A percentile compares a stretch with the other conserved stretches of the same genome.
Evolutionary conservation across 495 filamentous ascomycete species (phyloP).

Genomic region (Tricharina praecox): DNA sequence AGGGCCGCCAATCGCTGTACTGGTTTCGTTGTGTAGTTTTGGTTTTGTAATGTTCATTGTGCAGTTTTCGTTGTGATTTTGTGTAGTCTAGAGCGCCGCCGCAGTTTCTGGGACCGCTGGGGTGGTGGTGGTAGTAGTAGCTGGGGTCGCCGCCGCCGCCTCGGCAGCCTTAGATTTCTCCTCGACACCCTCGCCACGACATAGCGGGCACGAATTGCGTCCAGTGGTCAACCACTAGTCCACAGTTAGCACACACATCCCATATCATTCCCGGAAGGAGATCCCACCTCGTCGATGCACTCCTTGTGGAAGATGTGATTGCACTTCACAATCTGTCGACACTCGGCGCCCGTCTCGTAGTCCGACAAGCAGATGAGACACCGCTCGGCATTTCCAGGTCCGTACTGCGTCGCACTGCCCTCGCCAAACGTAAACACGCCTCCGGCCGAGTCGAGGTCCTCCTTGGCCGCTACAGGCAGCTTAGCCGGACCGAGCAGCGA

Average conservation of each 20-base stretch:
- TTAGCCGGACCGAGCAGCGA: conserved; percentile 58
- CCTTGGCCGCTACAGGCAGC: conserved; percentile 51
- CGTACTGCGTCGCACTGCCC: conserved; percentile 31
- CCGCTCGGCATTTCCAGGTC: conserved; percentile 41
- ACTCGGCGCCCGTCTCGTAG: conserved; percentile 47
- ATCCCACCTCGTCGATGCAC: conserved; percentile 58
- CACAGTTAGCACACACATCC: conserved; percentile 6
- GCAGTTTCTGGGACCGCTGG: no score
- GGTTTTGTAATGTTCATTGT: no score
- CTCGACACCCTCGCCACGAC: conserved; percentile 54
- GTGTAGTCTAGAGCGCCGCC: no score
- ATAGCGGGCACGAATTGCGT: conserved; percentile 62
- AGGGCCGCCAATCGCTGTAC: no score
- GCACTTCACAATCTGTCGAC: conserved; percentile 48
- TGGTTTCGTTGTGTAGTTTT: no score
- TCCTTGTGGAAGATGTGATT: conserved; percentile 55
- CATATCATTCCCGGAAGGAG: not conserved
- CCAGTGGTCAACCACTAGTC: conserved; percentile 60
- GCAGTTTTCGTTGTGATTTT: no score
- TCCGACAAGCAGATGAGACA: conserved; percentile 59
- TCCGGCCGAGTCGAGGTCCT: conserved; percentile 48
- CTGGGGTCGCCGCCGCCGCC: not conserved
- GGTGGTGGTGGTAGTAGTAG: no score
- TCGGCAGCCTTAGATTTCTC: conserved; percentile 28
- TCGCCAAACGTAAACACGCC: conserved; percentile 41